Conservation (phyloP, 2,329 filamentous ascomycete species). For the Fusarium tricinctum region DNA sequence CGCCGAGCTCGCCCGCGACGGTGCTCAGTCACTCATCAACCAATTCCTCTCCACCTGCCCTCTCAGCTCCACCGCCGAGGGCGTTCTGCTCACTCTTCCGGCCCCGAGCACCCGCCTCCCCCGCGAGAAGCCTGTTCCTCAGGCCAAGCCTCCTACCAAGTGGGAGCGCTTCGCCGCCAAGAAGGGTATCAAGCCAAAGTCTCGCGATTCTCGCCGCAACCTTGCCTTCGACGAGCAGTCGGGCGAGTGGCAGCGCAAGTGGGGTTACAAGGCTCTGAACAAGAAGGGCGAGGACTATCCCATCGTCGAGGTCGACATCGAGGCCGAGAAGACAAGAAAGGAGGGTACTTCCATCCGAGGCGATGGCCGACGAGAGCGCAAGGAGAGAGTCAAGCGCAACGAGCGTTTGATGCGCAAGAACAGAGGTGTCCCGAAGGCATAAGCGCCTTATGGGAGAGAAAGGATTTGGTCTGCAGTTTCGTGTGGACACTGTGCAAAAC, state of each 20-base stretch:
- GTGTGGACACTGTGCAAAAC: slow-evolving; percentile 22
- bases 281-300: slow-evolving; percentile 86
- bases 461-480: slow-evolving; percentile 15
- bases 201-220: slow-evolving; percentile 79
- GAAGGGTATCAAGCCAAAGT: slow-evolving; percentile 95
- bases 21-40: slow-evolving; percentile 92
- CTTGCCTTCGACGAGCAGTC: slow-evolving; percentile 86
- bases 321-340: slow-evolving; percentile 74
- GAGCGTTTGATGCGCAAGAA: slow-evolving; percentile 79
- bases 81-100: slow-evolving; percentile 86
- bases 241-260: slow-evolving; percentile 92
- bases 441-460: slow-evolving; percentile 7
- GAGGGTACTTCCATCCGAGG: slow-evolving; percentile 73
- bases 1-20: slow-evolving; percentile 82
- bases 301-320: slow-evolving; percentile 89
- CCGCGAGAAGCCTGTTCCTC: slow-evolving; percentile 91
- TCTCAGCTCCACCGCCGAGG: slow-evolving; percentile 75
- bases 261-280: slow-evolving; percentile 94
- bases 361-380: slow-evolving; percentile 73
- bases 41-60: slow-evolving; percentile 92
- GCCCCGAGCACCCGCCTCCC: slow-evolving; percentile 78
- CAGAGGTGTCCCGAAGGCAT: slow-evolving; percentile 57
- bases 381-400: slow-evolving; percentile 79
- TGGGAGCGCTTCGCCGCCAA: slow-evolving; percentile 97
- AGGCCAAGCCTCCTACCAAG: slow-evolving; percentile 85